Percentiles rank a stretch among this genome's conserved stretches.
These are phyloP conservation scores for Ilyonectria sp. DNA, from an alignment of 2,329 filamentous ascomycete genomes.

Conservation along the genomic window DNA sequence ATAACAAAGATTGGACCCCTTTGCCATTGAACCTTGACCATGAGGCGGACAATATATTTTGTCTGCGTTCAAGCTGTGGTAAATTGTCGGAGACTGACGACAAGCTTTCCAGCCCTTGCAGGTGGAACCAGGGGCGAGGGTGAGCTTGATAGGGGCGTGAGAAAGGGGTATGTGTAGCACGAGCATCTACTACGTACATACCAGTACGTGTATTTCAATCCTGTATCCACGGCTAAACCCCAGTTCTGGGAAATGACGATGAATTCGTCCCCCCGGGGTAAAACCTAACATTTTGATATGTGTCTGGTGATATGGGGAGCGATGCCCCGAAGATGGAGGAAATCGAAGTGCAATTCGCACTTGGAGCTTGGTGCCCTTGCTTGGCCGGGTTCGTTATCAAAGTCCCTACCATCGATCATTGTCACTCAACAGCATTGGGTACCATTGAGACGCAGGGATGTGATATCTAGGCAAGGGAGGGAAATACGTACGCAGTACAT, in stretches of 20 bases:
- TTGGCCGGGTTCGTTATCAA: slow-evolving; percentile 8
- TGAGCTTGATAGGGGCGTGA: slow-evolving; percentile 16
- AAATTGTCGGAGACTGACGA: neutral
- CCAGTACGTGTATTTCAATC: neutral
- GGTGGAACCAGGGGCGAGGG: neutral
- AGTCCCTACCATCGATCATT: neutral
- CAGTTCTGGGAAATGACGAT: neutral
- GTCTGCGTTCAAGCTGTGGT: neutral
- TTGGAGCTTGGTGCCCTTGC: neutral
- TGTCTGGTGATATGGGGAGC: neutral
- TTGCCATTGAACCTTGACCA: neutral
- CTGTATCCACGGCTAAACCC: neutral
- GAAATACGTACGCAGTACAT: neutral
- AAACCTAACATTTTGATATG: neutral
- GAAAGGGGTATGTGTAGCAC: slow-evolving; percentile 22
- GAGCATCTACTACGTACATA: neutral
- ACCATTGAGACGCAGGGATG: slow-evolving; percentile 26
- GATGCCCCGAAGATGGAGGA: neutral
- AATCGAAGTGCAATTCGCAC: neutral
- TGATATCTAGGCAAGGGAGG: slow-evolving; percentile 23
- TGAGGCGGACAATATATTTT: neutral
- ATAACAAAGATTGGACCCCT: slow-evolving; percentile 6
- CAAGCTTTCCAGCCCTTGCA: slow-evolving; percentile 27
- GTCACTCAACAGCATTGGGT: slow-evolving; percentile 15
- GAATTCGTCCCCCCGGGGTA: neutral